These are phyloP conservation scores for Didymella pinodella DNA, from an alignment of 2,329 filamentous ascomycete genomes.

Conservation along the genomic window DNA sequence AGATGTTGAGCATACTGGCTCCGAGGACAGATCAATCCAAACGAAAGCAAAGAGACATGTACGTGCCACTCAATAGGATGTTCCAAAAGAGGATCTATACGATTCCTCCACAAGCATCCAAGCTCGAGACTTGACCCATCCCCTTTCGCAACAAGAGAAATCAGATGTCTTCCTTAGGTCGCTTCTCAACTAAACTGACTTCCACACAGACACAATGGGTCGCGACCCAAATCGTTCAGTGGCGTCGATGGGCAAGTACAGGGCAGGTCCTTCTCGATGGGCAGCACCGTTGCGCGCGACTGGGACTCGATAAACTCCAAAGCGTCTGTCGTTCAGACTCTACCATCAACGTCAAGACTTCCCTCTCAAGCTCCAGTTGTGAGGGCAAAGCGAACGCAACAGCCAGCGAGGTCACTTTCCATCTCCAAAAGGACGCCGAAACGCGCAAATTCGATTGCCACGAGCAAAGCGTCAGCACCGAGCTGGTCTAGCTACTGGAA, in stretches of 20 bases:
- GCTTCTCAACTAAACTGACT: not conserved
- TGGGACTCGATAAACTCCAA: not conserved
- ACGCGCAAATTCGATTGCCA: slow-evolving; percentile 1
- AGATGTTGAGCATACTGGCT: slow-evolving; percentile 9
- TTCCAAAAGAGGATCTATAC: not conserved
- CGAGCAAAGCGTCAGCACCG: slow-evolving; percentile 10
- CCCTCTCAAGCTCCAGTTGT: not conserved
- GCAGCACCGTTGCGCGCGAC: not conserved
- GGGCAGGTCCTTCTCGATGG: not conserved
- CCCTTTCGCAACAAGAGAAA: not conserved
- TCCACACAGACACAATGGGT: not conserved
- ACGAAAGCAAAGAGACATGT: slow-evolving; percentile 1
- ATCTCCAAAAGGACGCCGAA: not conserved
- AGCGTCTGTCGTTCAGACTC: not conserved
- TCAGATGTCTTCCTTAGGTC: not conserved
- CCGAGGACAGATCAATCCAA: not conserved
- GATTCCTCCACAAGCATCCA: not conserved
- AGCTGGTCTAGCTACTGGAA: not conserved
- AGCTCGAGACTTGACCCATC: not conserved
- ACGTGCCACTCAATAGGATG: not conserved
- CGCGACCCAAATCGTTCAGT: not conserved
- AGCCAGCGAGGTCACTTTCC: not conserved
- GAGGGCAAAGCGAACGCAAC: not conserved
- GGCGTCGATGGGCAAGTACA: not conserved
- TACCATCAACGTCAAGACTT: not conserved